Evolutionary conservation across 768 basidiomycete genomes (phyloP).

Genomic region (Lentinula sp.): DNA sequence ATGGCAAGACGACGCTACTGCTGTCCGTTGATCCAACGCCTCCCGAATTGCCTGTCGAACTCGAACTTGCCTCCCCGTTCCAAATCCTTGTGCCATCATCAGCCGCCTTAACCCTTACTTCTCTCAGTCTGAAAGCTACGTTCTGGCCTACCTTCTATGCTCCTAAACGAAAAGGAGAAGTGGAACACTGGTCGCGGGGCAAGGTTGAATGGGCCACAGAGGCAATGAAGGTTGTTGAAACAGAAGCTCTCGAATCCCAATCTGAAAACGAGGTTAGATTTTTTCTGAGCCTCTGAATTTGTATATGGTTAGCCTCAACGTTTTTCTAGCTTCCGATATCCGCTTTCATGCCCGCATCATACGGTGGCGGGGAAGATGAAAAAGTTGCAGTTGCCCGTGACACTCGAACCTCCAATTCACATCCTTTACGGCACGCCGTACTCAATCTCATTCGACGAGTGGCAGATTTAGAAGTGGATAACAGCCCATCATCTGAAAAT

Average conservation of each 20-base stretch:
- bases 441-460: constrained; percentile 70
- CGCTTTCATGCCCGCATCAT: constrained; percentile 59
- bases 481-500: constrained; percentile 18
- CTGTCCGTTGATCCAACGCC: constrained; percentile 30
- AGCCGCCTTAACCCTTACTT: constrained; percentile 61
- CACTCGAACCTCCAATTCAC: constrained; percentile 56
- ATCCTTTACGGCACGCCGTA: constrained; percentile 83
- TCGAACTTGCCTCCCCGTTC: constrained; percentile 49
- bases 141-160: constrained; percentile 87
- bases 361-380: constrained; percentile 16
- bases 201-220: constrained; percentile 71
- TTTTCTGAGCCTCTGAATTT: background rate
- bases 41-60: constrained; percentile 44
- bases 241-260: constrained; percentile 41
- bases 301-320: background rate
- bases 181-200: constrained; percentile 59
- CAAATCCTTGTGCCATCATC: constrained; percentile 54
- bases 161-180: constrained; percentile 62
- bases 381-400: constrained; percentile 48
- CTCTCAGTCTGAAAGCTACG: constrained; percentile 58
- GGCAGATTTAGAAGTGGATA: constrained; percentile 33
- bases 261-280: constrained; percentile 52
- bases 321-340: constrained; percentile 63
- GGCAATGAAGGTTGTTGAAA: constrained; percentile 51
- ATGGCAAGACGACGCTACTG: constrained; percentile 45